These are phyloP conservation scores for Cudoniella acicularis DNA, from an alignment of 495 filamentous ascomycete species.

Conservation along the genomic window DNA sequence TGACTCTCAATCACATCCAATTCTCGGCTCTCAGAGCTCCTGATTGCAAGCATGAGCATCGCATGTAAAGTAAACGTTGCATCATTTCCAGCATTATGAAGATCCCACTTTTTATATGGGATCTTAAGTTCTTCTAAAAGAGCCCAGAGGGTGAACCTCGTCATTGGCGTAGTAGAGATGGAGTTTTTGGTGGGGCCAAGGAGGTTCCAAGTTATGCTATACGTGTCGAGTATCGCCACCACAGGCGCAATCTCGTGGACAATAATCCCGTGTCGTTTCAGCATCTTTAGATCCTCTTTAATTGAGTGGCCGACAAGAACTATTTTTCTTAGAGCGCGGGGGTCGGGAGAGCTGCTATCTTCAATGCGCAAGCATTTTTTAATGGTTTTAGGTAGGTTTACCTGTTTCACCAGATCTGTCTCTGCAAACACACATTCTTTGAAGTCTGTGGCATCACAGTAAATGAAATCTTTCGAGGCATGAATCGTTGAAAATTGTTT, in stretches of 20 bases:
- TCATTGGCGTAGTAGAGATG: conserved; percentile 31
- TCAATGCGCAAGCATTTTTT: conserved; percentile 4
- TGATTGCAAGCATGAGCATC: too few species aligned
- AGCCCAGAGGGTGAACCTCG: conserved; percentile 51
- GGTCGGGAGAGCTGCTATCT: conserved; percentile 17
- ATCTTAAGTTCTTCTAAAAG: too few species aligned
- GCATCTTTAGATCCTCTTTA: conserved; percentile 58
- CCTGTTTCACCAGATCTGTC: conserved; percentile 1
- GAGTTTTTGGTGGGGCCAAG: background rate
- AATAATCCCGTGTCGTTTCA: conserved; percentile 57
- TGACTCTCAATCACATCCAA: conserved; percentile 1
- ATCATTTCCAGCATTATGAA: too few species aligned
- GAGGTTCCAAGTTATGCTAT: conserved; percentile 57
- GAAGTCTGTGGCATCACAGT: conserved; percentile 11
- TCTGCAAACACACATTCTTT: conserved; percentile 15
- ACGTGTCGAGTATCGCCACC: conserved; percentile 66
- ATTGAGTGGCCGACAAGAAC: conserved; percentile 76
- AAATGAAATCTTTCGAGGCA: conserved; percentile 10
- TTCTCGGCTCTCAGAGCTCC: background rate
- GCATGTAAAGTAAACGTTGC: too few species aligned
- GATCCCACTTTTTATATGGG: too few species aligned
- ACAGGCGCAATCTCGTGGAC: conserved; percentile 44
- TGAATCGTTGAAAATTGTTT: conserved; percentile 11
- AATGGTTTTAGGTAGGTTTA: background rate
- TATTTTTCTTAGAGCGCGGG: conserved; percentile 46